Conservation (phyloP, 2,329 filamentous ascomycete genomes). For the Aspergillus sp. region DNA sequence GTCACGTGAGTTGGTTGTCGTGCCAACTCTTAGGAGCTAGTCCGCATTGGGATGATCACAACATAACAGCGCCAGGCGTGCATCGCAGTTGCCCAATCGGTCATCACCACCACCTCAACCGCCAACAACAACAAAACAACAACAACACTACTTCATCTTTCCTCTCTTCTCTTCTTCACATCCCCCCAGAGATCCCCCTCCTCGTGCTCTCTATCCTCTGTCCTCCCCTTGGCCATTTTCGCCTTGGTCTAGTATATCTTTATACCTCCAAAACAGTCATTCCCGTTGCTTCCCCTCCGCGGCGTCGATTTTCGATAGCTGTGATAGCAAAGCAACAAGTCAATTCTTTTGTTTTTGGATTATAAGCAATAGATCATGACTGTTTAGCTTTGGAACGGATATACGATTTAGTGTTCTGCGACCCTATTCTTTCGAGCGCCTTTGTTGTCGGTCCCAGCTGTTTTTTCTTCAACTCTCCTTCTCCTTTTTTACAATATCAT, state of each 20-base stretch:
- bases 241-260: slow-evolving; percentile 15
- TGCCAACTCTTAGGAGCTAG: slow-evolving; percentile 31
- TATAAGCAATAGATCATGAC: slow-evolving; percentile 20
- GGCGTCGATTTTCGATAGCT: slow-evolving; percentile 4
- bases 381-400: slow-evolving; percentile 14
- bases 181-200: slow-evolving; percentile 5
- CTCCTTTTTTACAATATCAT: slow-evolving; percentile 1
- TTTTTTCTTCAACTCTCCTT: slow-evolving; percentile 1
- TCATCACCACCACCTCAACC: slow-evolving; percentile 20
- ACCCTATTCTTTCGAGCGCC: slow-evolving; percentile 2
- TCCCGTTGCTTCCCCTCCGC: not conserved
- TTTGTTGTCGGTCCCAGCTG: not conserved
- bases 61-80: slow-evolving; percentile 34
- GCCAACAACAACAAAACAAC: slow-evolving; percentile 17
- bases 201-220: slow-evolving; percentile 4
- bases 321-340: not conserved
- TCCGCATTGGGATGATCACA: slow-evolving; percentile 25
- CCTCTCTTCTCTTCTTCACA: slow-evolving; percentile 12
- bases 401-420: not conserved
- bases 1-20: slow-evolving; percentile 27
- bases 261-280: slow-evolving; percentile 12
- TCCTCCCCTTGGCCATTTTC: slow-evolving; percentile 1
- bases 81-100: slow-evolving; percentile 29
- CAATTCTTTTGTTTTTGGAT: slow-evolving; percentile 6
- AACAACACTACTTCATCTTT: slow-evolving; percentile 8